Base-by-base conservation (phyloP, 768 basidiomycete genomes). In the Lentinula detonsa region DNA sequence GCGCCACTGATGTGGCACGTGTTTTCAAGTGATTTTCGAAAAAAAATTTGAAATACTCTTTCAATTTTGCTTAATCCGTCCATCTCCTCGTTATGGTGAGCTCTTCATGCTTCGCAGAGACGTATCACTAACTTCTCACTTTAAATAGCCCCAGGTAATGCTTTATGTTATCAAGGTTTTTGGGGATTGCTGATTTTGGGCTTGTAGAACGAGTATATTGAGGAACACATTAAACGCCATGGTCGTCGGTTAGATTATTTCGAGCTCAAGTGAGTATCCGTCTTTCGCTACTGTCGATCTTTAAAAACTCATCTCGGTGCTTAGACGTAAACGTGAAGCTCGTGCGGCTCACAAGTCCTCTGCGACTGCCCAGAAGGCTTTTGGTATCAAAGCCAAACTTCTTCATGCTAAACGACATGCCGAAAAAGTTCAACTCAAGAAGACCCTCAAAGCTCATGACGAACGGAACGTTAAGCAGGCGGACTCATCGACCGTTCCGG, bases 361-460 rank as follows among this genome's bases (percentile, higher is more conserved):
- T 43, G 85, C 88, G 16, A 75, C 84, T 57, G 93, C 96, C 15
- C 96, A 98, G 76, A 94, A 95, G 72, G 85, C 92, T 37, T 96
- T 97, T 68, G 97, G 97, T 74, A 79, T 97, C 66, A 98, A 96
- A 77, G 97, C 95, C 65, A 99, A 99, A 75, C 80, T 98, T n/a
- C 87, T 98, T 7, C 97, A 99, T 69, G 93, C 93, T 40, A 95
- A 90, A 73, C 90, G 96, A 62, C 93, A 98, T 77, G 86, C 93
- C 34, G 93, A 99, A 76, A 99, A 98, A 78, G 93, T 99, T 49
- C 93, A 95, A 70, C 90, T 99, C 78, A 96, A 94, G 77, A 99
- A 98, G 81, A 95, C 94, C n/a, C 89, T 99, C 74, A 98, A 97
- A 74, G 95, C 95, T 9, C 97, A 99, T 78, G 97, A 99, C 76